Conservation (phyloP, 1,284 basidiomycete species). For the Rhizoctonia solani region DNA sequence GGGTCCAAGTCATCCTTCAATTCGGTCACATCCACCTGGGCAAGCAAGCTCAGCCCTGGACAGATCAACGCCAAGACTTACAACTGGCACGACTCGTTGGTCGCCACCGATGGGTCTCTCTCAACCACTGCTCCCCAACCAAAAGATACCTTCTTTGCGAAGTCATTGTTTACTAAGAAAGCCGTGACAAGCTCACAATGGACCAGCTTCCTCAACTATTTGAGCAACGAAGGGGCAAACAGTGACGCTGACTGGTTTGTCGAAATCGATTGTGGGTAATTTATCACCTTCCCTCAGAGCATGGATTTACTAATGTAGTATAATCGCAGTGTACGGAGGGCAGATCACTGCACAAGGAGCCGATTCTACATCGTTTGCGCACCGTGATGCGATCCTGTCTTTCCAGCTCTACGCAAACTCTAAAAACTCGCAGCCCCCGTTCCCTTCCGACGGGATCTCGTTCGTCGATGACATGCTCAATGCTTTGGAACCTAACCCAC, state of each 20-base stretch:
- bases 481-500: conserved; percentile 30
- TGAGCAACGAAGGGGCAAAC: conserved; percentile 2
- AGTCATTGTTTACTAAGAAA: conserved; percentile 34
- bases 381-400: conserved; percentile 41
- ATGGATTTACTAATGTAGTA: neutral
- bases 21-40: conserved; percentile 17
- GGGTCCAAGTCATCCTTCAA: conserved; percentile 28
- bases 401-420: conserved; percentile 45
- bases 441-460: conserved; percentile 41
- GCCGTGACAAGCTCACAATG: conserved; percentile 20
- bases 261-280: conserved; percentile 32
- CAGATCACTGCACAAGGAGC: conserved; percentile 39
- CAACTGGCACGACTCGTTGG: conserved; percentile 29
- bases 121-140: conserved; percentile 17
- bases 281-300: neutral
- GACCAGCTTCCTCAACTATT: conserved; percentile 29
- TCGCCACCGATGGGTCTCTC: conserved; percentile 26
- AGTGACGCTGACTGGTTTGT: conserved; percentile 30
- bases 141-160: conserved; percentile 38
- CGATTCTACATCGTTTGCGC: conserved; percentile 40
- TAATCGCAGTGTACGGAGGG: conserved; percentile 37
- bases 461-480: conserved; percentile 41
- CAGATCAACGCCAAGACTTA: conserved; percentile 24
- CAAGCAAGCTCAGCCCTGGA: conserved; percentile 1
- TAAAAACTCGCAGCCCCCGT: conserved; percentile 41